Percentiles rank a stretch among this genome's conserved stretches.
phyloP scores from a whole-genome alignment of 2,329 filamentous ascomycete genomes.

The Fusarium albidum region DNA sequence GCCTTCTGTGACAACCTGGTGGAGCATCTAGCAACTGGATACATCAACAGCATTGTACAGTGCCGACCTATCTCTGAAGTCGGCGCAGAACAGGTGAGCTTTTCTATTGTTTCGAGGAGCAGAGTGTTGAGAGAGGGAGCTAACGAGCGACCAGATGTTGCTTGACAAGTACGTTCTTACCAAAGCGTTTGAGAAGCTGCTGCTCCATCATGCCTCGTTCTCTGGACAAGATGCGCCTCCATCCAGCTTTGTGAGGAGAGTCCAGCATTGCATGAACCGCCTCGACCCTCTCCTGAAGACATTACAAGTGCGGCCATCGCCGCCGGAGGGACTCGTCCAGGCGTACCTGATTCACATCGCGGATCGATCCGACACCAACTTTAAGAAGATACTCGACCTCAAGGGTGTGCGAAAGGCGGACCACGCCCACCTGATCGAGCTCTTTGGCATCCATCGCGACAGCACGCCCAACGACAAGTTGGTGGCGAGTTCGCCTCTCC shows the following conservation, averaged over 20 bases:
- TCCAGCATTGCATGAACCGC: slow-evolving; percentile 82
- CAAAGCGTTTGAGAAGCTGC: slow-evolving; percentile 76
- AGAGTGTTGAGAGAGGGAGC: slow-evolving; percentile 8
- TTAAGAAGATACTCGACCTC: slow-evolving; percentile 93
- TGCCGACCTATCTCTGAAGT: slow-evolving; percentile 93
- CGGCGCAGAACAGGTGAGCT: slow-evolving; percentile 83
- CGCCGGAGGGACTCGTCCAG: slow-evolving; percentile 93
- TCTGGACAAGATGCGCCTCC: slow-evolving; percentile 51
- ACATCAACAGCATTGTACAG: slow-evolving; percentile 84
- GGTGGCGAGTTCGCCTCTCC: slow-evolving; percentile 72
- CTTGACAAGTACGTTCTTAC: slow-evolving; percentile 93
- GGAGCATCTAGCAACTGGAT: slow-evolving; percentile 81
- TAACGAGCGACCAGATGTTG: slow-evolving; percentile 73
- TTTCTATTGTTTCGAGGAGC: background rate
- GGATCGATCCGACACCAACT: slow-evolving; percentile 92
- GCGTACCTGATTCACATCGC: slow-evolving; percentile 97
- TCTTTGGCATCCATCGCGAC: slow-evolving; percentile 84
- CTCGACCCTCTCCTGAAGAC: slow-evolving; percentile 96
- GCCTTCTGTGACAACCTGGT: slow-evolving; percentile 97
- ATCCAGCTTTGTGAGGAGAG: slow-evolving; percentile 81
- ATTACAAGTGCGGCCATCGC: slow-evolving; percentile 89
- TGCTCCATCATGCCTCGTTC: slow-evolving; percentile 67
- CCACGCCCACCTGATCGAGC: slow-evolving; percentile 81
- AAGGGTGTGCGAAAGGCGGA: slow-evolving; percentile 91
- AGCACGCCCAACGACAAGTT: slow-evolving; percentile 76